phyloP scores from a whole-genome alignment of 2,329 filamentous ascomycete genomes.

The Botrytis elliptica region DNA sequence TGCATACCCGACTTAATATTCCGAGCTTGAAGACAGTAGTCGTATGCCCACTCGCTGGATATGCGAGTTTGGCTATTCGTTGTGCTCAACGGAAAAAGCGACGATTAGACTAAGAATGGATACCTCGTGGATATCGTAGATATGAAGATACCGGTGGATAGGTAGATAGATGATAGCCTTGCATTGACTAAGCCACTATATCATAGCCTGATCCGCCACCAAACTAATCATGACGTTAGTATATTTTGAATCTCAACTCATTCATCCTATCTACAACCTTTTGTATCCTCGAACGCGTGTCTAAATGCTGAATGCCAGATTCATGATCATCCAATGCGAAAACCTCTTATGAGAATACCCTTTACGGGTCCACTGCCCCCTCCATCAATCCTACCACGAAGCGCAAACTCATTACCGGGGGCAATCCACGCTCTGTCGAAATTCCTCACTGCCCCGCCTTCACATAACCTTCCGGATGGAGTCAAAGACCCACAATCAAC shows the following conservation, averaged over 20 bases:
- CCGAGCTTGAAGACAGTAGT: background rate
- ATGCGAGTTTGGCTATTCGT: too few species aligned
- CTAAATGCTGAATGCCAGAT: background rate
- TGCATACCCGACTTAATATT: background rate
- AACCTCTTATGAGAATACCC: slow-evolving; percentile 80
- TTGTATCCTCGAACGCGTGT: slow-evolving; percentile 7
- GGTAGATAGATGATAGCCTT: background rate
- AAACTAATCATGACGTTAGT: background rate
- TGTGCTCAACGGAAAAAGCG: too few species aligned
- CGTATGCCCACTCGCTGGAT: too few species aligned
- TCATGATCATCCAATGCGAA: slow-evolving; percentile 52
- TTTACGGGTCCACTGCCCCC: slow-evolving; percentile 81
- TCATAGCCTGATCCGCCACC: slow-evolving; percentile 5
- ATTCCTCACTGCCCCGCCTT: slow-evolving; percentile 68
- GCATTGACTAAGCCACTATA: background rate
- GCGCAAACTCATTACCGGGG: slow-evolving; percentile 66
- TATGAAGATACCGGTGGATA: background rate
- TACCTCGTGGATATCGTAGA: too few species aligned
- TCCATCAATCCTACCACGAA: slow-evolving; percentile 70
- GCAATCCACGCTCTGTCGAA: slow-evolving; percentile 73
- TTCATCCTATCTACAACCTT: background rate
- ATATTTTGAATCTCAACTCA: background rate
- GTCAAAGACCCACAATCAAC: slow-evolving; percentile 47
- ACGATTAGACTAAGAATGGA: too few species aligned
- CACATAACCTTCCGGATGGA: slow-evolving; percentile 45